Percentiles rank a stretch among this genome's conserved stretches.
Conservation (phyloP, 2,329 filamentous ascomycete species). For the Fusarium sp. region DNA sequence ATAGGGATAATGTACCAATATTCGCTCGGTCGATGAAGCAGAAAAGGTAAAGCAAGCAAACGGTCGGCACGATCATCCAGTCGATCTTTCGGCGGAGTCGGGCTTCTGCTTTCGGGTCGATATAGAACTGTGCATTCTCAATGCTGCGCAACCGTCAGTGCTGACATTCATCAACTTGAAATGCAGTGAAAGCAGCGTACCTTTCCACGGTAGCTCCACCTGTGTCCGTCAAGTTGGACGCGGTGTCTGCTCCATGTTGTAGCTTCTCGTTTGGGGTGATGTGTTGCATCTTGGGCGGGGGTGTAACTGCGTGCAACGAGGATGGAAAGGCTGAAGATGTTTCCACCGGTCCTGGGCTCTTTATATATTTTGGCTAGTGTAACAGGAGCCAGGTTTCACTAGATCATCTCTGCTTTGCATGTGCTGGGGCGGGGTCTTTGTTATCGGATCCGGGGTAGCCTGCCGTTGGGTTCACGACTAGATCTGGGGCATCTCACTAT, state of each 20-base stretch:
- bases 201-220: background rate
- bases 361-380: background rate
- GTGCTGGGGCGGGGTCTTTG: slow-evolving; percentile 8
- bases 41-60: slow-evolving; percentile 68
- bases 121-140: slow-evolving; percentile 16
- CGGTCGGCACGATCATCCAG: slow-evolving; percentile 30
- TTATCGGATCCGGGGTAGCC: slow-evolving; percentile 16
- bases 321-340: background rate
- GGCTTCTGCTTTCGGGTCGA: slow-evolving; percentile 28
- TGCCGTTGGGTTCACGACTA: background rate
- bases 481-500: slow-evolving; percentile 1
- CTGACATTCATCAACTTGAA: rapidly evolving
- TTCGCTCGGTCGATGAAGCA: slow-evolving; percentile 74
- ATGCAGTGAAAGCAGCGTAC: background rate
- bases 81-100: slow-evolving; percentile 30
- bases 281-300: background rate
- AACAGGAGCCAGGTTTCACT: background rate
- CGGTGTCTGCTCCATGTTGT: slow-evolving; percentile 14
- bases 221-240: slow-evolving; percentile 12
- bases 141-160: slow-evolving; percentile 5
- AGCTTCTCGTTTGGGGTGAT: slow-evolving; percentile 19
- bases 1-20: slow-evolving; percentile 8
- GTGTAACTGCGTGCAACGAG: background rate
- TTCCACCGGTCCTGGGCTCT: background rate
- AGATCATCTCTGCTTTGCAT: background rate